Conservation (phyloP, 202 grass and related monocot genomes). For the Musa balbisiana region DNA sequence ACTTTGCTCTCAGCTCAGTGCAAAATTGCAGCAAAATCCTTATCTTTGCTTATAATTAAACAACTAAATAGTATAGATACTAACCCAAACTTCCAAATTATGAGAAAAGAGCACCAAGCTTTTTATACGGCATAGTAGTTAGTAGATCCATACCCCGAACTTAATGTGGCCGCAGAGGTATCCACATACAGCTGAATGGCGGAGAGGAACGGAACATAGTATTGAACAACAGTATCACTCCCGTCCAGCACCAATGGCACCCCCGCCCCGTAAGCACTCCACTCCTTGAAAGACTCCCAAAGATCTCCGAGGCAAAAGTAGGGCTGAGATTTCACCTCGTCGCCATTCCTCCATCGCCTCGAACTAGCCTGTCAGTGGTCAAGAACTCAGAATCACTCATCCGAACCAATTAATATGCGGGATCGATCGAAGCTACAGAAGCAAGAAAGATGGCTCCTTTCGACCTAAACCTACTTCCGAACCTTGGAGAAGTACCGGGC, state of each 20-base stretch:
- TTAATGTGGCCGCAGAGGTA: conserved; percentile 37
- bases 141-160: conserved; percentile 38
- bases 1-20: not conserved
- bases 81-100: too few species aligned
- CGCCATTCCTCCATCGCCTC: conserved; percentile 43
- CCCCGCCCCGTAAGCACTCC: conserved; percentile 92
- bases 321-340: conserved; percentile 30
- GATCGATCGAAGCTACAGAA: not conserved
- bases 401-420: not conserved
- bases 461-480: not conserved
- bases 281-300: conserved; percentile 97
- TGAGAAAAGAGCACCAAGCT: not conserved
- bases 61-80: not conserved
- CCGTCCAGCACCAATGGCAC: conserved; percentile 82
- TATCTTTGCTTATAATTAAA: not conserved
- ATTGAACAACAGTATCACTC: conserved; percentile 70
- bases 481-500: conserved; percentile 61
- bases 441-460: not conserved
- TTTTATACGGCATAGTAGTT: too few species aligned
- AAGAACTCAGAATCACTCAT: conserved; percentile 10
- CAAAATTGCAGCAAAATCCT: not conserved
- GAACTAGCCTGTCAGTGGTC: conserved; percentile 36
- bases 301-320: conserved; percentile 78
- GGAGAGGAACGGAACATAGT: conserved; percentile 96
- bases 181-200: conserved; percentile 77